Conservation (phyloP, 2,329 filamentous ascomycete genomes). For the Magnaporthales sp. region DNA sequence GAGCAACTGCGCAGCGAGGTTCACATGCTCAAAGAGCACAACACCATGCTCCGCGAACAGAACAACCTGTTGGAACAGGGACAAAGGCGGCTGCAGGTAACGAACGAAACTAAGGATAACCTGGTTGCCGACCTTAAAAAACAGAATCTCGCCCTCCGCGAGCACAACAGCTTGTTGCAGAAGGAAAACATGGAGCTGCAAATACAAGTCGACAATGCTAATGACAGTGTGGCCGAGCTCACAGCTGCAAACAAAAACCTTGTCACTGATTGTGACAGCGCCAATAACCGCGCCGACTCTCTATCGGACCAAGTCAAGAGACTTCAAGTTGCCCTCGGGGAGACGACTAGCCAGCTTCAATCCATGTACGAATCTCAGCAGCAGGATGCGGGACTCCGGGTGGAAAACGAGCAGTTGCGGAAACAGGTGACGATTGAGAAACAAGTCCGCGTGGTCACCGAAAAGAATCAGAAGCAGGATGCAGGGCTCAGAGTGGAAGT, state of each 20-base stretch:
- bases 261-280: background rate
- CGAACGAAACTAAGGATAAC: background rate
- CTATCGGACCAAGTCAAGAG: background rate
- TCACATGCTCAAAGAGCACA: background rate
- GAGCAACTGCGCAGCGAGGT: slow-evolving; percentile 1
- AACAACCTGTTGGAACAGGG: background rate
- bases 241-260: background rate
- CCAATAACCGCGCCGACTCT: background rate
- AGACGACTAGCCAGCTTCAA: background rate
- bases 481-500: background rate
- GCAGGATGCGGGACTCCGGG: background rate
- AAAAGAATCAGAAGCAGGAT: background rate
- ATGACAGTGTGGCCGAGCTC: background rate
- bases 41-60: slow-evolving; percentile 2
- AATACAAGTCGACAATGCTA: background rate
- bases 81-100: background rate
- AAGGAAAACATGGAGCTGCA: background rate
- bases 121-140: background rate
- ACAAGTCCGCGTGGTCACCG: background rate
- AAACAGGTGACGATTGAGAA: background rate
- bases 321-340: background rate
- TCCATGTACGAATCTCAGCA: background rate
- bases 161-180: background rate
- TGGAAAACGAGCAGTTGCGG: background rate
- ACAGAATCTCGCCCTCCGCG: background rate